These are phyloP conservation scores for Epichloe hybrida DNA, from an alignment of 2,329 filamentous ascomycete species.

Conservation along the genomic window DNA sequence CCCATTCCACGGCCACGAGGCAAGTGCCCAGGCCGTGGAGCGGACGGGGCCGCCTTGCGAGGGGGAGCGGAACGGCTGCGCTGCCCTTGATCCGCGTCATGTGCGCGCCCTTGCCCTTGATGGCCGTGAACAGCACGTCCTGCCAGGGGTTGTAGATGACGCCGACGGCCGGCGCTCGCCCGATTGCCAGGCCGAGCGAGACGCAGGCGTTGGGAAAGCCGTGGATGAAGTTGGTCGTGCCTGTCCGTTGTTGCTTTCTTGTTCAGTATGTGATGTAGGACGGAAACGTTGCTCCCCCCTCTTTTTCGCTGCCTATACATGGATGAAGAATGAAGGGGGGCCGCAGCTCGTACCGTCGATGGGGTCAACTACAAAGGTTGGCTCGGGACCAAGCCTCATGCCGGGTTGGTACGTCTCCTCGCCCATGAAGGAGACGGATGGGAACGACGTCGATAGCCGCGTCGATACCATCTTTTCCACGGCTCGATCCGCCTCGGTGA, in stretches of 20 bases:
- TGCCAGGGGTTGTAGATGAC: slow-evolving; percentile 73
- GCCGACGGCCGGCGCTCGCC: slow-evolving; percentile 49
- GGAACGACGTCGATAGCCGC: slow-evolving; percentile 38
- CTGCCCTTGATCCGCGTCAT: slow-evolving; percentile 31
- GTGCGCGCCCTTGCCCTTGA: slow-evolving; percentile 55
- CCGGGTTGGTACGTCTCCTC: slow-evolving; percentile 66
- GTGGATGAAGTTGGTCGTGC: slow-evolving; percentile 69
- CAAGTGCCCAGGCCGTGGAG: slow-evolving; percentile 47
- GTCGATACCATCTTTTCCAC: slow-evolving; percentile 49
- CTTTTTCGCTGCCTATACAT: no score
- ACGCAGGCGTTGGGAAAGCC: slow-evolving; percentile 62
- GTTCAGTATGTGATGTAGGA: no score
- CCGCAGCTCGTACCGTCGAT: slow-evolving; percentile 46
- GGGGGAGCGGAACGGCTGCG: slow-evolving; percentile 20
- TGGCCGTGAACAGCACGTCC: slow-evolving; percentile 53
- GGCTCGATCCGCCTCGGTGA: slow-evolving; percentile 53
- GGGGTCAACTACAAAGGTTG: slow-evolving; percentile 71
- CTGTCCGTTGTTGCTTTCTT: slow-evolving; percentile 5
- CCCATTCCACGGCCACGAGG: slow-evolving; percentile 63
- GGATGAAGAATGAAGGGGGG: neutral
- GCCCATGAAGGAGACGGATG: slow-evolving; percentile 51
- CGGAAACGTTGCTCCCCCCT: no score
- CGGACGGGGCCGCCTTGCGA: slow-evolving; percentile 35
- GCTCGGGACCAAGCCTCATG: slow-evolving; percentile 44
- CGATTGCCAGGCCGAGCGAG: slow-evolving; percentile 58